phyloP scores from a whole-genome alignment of 371 early-diverging fungal species.

The Chytridium lagenaria region DNA sequence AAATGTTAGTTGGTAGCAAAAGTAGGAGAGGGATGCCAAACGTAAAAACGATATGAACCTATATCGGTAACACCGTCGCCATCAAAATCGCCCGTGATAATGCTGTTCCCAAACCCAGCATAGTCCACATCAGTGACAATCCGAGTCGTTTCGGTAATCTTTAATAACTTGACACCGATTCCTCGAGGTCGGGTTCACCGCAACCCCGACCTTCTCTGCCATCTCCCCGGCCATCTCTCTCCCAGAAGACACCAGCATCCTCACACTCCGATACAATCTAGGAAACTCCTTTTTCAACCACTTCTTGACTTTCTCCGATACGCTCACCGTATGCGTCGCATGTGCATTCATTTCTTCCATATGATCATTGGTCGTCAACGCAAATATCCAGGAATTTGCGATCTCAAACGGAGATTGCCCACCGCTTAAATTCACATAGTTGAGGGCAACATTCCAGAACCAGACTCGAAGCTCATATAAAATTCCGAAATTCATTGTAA shows the following conservation, averaged over 20 bases:
- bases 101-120: slow-evolving; percentile 70
- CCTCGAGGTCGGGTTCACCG: slow-evolving; percentile 9
- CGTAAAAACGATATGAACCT: too few relatives aligned
- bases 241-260: not conserved
- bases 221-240: slow-evolving; percentile 5
- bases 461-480: not conserved
- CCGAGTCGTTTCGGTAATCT: not conserved
- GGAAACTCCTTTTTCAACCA: slow-evolving; percentile 9
- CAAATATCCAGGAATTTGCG: not conserved
- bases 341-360: not conserved
- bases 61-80: slow-evolving; percentile 65
- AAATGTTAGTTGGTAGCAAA: not conserved
- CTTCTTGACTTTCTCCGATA: not conserved
- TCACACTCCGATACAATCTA: not conserved
- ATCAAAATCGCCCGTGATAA: slow-evolving; percentile 72
- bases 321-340: not conserved
- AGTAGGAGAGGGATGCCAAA: too few relatives aligned
- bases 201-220: slow-evolving; percentile 2
- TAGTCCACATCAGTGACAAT: slow-evolving; percentile 44
- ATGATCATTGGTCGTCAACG: not conserved
- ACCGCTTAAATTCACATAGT: not conserved
- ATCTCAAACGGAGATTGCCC: slow-evolving; percentile 6
- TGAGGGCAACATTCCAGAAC: not conserved
- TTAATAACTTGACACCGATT: not conserved
- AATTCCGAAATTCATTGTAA: not conserved